These are phyloP conservation scores for Ceratocystis eucalypticola DNA, from an alignment of 2,329 filamentous ascomycete genomes.

Conservation along the genomic window DNA sequence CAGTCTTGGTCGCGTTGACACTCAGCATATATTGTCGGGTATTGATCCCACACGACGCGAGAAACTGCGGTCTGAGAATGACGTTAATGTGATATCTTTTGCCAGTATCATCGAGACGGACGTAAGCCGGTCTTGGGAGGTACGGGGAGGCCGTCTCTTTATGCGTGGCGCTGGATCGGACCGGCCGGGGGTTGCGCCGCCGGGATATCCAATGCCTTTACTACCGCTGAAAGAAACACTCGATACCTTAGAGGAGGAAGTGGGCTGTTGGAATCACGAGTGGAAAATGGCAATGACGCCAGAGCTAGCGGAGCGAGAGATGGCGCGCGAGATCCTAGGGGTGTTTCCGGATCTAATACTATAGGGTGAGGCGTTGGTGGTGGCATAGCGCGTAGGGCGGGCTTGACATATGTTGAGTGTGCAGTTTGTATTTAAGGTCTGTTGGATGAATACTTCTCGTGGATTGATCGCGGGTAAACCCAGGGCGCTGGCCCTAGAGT, in stretches of 20 bases:
- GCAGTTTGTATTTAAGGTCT: no score
- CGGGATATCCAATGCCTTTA: conserved; percentile 11
- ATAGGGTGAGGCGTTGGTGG: not conserved
- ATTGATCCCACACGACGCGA: conserved; percentile 26
- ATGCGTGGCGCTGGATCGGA: conserved; percentile 18
- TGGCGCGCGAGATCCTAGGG: not conserved
- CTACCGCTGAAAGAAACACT: not conserved
- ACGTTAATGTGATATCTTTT: conserved; percentile 26
- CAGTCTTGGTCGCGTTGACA: not conserved
- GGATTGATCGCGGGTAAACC: no score
- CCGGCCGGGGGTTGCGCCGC: conserved; percentile 4
- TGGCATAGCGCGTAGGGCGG: no score
- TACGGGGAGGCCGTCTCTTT: conserved; percentile 20
- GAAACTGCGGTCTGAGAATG: conserved; percentile 27
- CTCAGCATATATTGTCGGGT: conserved; percentile 21
- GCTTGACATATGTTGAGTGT: no score
- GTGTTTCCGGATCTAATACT: not conserved
- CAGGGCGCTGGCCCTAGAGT: no score
- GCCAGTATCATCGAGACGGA: conserved; percentile 25
- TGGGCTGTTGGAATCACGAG: not conserved
- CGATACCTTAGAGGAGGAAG: not conserved
- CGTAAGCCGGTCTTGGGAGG: conserved; percentile 22
- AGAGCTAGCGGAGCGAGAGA: not conserved
- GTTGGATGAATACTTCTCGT: no score
- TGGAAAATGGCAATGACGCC: conserved; percentile 6